Base-by-base conservation (phyloP, 305 asterid species). In the Rubia tinctorum region DNA sequence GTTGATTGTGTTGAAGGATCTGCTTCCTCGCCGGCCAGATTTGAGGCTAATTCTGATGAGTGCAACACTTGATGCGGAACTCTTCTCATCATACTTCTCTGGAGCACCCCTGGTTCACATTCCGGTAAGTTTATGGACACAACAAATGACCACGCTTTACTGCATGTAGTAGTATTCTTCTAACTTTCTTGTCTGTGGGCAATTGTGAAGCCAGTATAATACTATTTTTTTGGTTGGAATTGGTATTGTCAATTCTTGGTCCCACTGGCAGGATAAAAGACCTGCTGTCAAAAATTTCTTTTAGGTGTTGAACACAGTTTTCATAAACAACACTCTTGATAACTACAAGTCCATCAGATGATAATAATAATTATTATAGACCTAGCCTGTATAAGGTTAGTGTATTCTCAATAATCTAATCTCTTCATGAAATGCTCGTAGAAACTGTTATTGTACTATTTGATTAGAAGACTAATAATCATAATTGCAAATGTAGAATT, bases 11-110 rank as follows among this genome's bases (percentile, higher is more conserved):
- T 74, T 95, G 71, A 95, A 87, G 82, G 98, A 89, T 79, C 90
- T 95, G 81, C 96, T 95, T 80, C 97, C 96, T 76, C 94, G 80
- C 68, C 95, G 97, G 60, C 94, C 99, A 73, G 98, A 95, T 74
- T 73, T 95, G 64, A 89, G 91, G 88, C 77, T 95, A 76, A 82
- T 95, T 82, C 86, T 95, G 88, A 95, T 95, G 99, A 95, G 99
- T 86, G 99, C 99, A 79, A 92, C 99, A 69, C 80, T 95, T 84
- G 96, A 95, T 80, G 94, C 96, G 61, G 86, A 88, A 80, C 93
- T 90, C 70, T 95, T 95, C 88, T 90, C 98, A 11, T 86, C 96
- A 73, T 95, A 95, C 85, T 92, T 92, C 80, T 79, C 78, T 77
- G 90, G 98, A 75, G 96, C 91, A 72, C 96, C 97, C 68, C 5